Evolutionary conservation across 225 moss, liverwort and hornwort genomes (phyloP).

Genomic region (Antitrichia curtipendula): DNA sequence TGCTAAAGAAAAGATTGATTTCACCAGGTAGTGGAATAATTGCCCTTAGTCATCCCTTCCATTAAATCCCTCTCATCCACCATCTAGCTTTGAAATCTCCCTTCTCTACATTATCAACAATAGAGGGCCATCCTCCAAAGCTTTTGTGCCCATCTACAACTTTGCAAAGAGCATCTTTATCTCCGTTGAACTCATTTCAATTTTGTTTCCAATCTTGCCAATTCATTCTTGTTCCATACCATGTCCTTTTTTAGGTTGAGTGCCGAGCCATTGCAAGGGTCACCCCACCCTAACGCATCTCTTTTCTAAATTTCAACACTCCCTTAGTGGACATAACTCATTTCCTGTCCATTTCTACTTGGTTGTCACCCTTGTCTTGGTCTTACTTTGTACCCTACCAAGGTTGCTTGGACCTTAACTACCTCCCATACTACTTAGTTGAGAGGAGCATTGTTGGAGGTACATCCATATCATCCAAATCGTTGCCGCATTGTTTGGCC

Average conservation of each 20-base stretch:
- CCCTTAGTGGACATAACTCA: accelerated
- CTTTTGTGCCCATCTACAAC: neutral
- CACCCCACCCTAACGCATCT: accelerated
- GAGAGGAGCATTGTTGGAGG: accelerated
- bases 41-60: neutral
- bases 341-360: neutral
- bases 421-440: neutral
- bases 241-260: accelerated
- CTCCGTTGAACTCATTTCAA: accelerated
- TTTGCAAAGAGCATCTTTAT: neutral
- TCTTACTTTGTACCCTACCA: accelerated
- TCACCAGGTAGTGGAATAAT: accelerated
- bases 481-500: accelerated
- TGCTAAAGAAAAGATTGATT: accelerated
- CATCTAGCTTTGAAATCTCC: neutral
- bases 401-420: neutral
- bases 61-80: neutral
- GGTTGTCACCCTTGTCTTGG: neutral
- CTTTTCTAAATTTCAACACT: neutral
- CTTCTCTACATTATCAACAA: accelerated
- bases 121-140: neutral
- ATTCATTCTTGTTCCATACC: neutral
- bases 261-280: neutral
- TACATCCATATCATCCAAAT: accelerated
- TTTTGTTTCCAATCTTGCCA: accelerated